Evolutionary conservation across 495 filamentous ascomycete species (phyloP).

Genomic region (Annulohypoxylon bovei): DNA sequence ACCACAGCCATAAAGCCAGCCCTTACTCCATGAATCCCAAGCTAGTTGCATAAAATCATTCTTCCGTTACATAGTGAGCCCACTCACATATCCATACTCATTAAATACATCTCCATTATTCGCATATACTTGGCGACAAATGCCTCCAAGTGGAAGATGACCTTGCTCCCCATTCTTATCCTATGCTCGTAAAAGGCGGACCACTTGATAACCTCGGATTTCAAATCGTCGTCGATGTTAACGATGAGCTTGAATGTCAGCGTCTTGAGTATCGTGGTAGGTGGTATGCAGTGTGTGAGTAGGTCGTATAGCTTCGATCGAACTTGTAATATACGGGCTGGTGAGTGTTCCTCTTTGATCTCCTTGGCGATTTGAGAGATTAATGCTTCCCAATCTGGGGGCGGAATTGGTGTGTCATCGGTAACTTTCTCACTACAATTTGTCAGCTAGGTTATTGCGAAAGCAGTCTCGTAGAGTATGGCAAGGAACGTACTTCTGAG

Average conservation of each 20-base stretch:
- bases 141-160: slow-evolving; percentile 97
- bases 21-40: slow-evolving; percentile 29
- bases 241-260: slow-evolving; percentile 91
- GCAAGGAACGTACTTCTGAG: slow-evolving; percentile 78
- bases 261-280: slow-evolving; percentile 91
- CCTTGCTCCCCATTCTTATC: slow-evolving; percentile 89
- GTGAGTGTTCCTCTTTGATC: slow-evolving; percentile 90
- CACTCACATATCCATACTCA: slow-evolving; percentile 80
- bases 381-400: slow-evolving; percentile 94
- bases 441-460: slow-evolving; percentile 16
- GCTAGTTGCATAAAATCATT: slow-evolving; percentile 17
- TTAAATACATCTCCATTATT: slow-evolving; percentile 89
- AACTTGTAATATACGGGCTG: slow-evolving; percentile 83
- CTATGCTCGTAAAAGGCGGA: slow-evolving; percentile 96
- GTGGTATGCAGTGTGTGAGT: slow-evolving; percentile 93
- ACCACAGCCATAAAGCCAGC: slow-evolving; percentile 18
- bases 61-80: not conserved
- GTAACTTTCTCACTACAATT: slow-evolving; percentile 83
- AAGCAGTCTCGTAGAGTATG: not conserved
- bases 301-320: slow-evolving; percentile 94
- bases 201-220: slow-evolving; percentile 93
- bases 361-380: slow-evolving; percentile 88
- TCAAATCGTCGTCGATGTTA: slow-evolving; percentile 85
- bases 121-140: slow-evolving; percentile 99
- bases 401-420: slow-evolving; percentile 87